Percentiles rank a stretch among this genome's conserved stretches.
Evolutionary conservation across 1,139 yeast genomes (phyloP).

Genomic region (Blastobotrys buckinghamii): DNA sequence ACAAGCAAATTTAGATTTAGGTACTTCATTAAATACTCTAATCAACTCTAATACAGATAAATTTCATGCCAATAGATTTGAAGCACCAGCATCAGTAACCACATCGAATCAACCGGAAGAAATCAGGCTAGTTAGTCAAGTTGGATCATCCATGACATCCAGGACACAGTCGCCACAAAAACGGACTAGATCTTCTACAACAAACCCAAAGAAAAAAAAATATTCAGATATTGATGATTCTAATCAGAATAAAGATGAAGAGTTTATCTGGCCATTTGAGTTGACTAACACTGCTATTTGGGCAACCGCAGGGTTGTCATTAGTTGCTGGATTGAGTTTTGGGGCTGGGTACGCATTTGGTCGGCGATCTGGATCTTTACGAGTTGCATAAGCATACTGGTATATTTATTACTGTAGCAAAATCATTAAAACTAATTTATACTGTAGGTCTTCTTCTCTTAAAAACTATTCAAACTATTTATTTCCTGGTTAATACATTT

Average conservation of each 20-base stretch:
- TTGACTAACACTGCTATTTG: slow-evolving; percentile 18
- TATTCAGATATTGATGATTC: slow-evolving; percentile 5
- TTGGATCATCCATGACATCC: not conserved
- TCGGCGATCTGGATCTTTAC: slow-evolving; percentile 19
- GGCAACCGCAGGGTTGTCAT: slow-evolving; percentile 29
- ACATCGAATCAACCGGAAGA: not conserved
- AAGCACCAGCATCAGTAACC: not conserved
- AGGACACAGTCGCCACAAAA: not conserved
- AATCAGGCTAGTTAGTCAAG: not conserved
- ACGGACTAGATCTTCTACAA: not conserved
- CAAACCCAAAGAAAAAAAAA: too few species aligned
- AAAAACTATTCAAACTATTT: not conserved
- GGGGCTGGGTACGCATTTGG: slow-evolving; percentile 31
- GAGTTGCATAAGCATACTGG: slow-evolving; percentile 9
- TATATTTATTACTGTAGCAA: too few species aligned
- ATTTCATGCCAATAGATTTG: not conserved
- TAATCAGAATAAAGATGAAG: not conserved
- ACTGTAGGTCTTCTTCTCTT: not conserved
- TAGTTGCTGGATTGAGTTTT: slow-evolving; percentile 29
- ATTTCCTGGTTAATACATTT: too few species aligned
- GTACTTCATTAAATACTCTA: slow-evolving; percentile 20
- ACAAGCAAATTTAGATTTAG: slow-evolving; percentile 17
- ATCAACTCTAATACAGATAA: slow-evolving; percentile 8
- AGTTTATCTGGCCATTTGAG: slow-evolving; percentile 3
- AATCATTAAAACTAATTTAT: too few species aligned